phyloP scores from a whole-genome alignment of 805 yeast genomes.

The Candida cerambycidarum region DNA sequence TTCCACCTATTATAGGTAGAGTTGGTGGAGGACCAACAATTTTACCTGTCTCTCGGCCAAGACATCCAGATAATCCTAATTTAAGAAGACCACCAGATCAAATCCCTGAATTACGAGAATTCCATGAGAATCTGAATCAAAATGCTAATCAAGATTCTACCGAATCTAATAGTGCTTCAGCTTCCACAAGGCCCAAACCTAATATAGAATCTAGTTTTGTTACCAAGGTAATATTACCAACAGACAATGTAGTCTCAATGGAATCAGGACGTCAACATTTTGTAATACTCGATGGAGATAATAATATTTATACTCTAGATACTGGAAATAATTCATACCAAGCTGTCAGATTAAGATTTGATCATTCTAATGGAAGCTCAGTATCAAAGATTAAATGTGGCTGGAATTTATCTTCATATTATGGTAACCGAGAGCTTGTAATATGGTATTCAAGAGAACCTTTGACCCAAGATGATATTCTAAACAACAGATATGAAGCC shows the following conservation, averaged over 20 bases:
- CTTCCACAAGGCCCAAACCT: background rate
- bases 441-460: constrained; percentile 50
- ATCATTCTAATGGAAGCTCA: background rate
- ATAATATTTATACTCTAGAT: constrained; percentile 65
- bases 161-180: background rate
- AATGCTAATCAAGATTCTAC: background rate
- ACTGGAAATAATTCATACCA: constrained; percentile 24
- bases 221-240: constrained; percentile 22
- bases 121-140: background rate
- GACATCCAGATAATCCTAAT: constrained; percentile 18
- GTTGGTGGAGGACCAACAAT: constrained; percentile 7
- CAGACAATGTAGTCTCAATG: constrained; percentile 40
- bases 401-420: constrained; percentile 60
- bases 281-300: constrained; percentile 53
- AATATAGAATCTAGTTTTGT: constrained; percentile 24
- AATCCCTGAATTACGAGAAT: constrained; percentile 13
- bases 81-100: constrained; percentile 24
- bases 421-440: constrained; percentile 49
- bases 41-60: background rate
- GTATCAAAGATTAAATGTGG: constrained; percentile 59
- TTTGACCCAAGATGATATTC: constrained; percentile 19
- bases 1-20: constrained; percentile 4
- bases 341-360: constrained; percentile 47
- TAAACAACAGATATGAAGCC: constrained; percentile 15
- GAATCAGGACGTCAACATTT: constrained; percentile 67